Percentiles rank a stretch among this genome's conserved stretches.
phyloP scores from a whole-genome alignment of 2,329 filamentous ascomycete genomes.

The Fusarium oxysporum region DNA sequence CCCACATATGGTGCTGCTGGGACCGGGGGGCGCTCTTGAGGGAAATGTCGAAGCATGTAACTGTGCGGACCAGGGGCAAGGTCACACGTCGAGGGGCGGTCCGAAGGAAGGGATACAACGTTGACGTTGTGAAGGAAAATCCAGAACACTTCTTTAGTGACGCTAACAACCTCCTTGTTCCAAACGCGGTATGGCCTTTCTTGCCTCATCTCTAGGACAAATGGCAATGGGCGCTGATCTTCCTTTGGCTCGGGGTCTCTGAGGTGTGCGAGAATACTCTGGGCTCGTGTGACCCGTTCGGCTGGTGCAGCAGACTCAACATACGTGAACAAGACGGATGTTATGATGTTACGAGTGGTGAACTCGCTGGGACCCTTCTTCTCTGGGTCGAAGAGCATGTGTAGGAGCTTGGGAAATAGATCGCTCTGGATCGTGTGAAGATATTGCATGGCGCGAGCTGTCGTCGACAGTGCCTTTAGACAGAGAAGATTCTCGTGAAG shows the following conservation, averaged over 20 bases:
- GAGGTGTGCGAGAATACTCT: conserved; percentile 81
- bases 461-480: conserved; percentile 93
- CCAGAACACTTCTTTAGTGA: conserved; percentile 99
- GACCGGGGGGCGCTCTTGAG: conserved; percentile 86
- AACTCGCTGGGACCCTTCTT: conserved; percentile 98
- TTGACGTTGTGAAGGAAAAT: conserved; percentile 97
- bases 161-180: conserved; percentile 91
- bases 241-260: conserved; percentile 83
- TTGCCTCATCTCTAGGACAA: conserved; percentile 89
- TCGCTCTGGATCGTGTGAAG: conserved; percentile 82
- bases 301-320: conserved; percentile 73
- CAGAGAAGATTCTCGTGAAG: conserved; percentile 93
- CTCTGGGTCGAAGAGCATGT: conserved; percentile 96
- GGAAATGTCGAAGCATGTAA: conserved; percentile 81
- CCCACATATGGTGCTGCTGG: conserved; percentile 96
- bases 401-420: conserved; percentile 86
- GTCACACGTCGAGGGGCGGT: conserved; percentile 48
- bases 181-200: conserved; percentile 91
- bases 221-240: conserved; percentile 80
- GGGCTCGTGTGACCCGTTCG: conserved; percentile 76
- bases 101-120: conserved; percentile 75
- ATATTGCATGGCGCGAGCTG: conserved; percentile 84
- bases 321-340: conserved; percentile 89
- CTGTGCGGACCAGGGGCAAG: conserved; percentile 57
- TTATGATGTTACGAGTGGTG: conserved; percentile 89